Base-by-base conservation (phyloP, 306 rosid species). In the Corylus avellana region DNA sequence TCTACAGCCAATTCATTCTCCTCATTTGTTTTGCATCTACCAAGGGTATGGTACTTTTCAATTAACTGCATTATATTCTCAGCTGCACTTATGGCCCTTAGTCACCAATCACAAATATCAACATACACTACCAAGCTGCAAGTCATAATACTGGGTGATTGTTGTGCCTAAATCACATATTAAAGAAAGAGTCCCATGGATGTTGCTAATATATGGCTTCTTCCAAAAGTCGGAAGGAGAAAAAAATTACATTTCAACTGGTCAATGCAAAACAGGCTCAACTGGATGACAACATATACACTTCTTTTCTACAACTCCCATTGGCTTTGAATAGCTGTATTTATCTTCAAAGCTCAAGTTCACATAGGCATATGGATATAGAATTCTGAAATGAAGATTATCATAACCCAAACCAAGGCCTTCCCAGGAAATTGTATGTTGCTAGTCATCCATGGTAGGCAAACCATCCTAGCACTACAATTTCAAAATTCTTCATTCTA, bases 1-100 rank as follows among this genome's bases (percentile, higher is more conserved):
- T 77, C 69, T 39, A 18, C 4, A 67, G 22, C 18, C 20, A 39
- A 20, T 18, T 17, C 48, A 67, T 7, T 18, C 13, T 16, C 53
- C 13, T 51, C 70, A 62, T 11, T 74, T 39, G 16, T 27, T 18
- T 29, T 27, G 37, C 22, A 44, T 71, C 67, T 74, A 29, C 50
- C 46, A 53, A 77, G 70, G 72, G 56, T 22, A 73, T 42, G 25
- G 50, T 61, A 74, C 18, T 27, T 37, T 29, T 29, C 39, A 0
- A 71, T 27, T 46, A 77, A 70, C 37, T 72, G 63, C 77, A 64
- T 71, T 44, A 13, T 63, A 66, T 71, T 64, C 42, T 70, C 72
- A 37, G 25, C 57, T 62, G 56, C 8, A 67, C 12, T 74, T 29
- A 62, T 29, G 44, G 18, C 10, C 42, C 35, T 29, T 62, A 6